phyloP scores from a whole-genome alignment of 2,329 filamentous ascomycete species.

The Phaeoacremonium minimum region DNA sequence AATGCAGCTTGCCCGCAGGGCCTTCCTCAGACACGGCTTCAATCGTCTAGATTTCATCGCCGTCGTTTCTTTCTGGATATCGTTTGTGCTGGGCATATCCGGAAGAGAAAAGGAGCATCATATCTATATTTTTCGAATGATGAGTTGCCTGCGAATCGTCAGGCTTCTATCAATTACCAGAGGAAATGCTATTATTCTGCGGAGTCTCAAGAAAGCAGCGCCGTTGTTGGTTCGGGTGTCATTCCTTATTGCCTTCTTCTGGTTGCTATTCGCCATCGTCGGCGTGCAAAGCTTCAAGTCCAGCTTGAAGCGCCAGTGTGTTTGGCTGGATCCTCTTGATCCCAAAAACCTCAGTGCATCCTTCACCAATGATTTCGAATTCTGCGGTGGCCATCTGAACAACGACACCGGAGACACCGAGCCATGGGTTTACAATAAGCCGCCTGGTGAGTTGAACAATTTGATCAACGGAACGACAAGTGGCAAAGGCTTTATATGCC shows the following conservation, averaged over 20 bases:
- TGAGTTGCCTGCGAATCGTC: constrained; percentile 90
- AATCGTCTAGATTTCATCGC: constrained; percentile 94
- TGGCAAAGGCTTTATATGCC: constrained; percentile 86
- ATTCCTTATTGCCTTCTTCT: constrained; percentile 94
- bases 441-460: constrained; percentile 33
- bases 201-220: constrained; percentile 92
- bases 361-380: constrained; percentile 64
- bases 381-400: constrained; percentile 81
- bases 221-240: constrained; percentile 88
- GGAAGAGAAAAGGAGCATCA: constrained; percentile 67
- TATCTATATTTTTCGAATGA: constrained; percentile 90
- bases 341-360: constrained; percentile 49
- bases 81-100: constrained; percentile 68
- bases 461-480: constrained; percentile 44
- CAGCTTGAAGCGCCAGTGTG: constrained; percentile 71
- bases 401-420: constrained; percentile 48
- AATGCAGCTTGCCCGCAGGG: constrained; percentile 79
- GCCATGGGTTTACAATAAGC: constrained; percentile 61
- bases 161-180: constrained; percentile 88
- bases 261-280: constrained; percentile 94
- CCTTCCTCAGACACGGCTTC: constrained; percentile 91
- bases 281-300: constrained; percentile 95
- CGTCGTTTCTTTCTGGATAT: constrained; percentile 92
- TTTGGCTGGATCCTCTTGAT: constrained; percentile 66
- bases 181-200: constrained; percentile 89